These are phyloP conservation scores for Stagonosporopsis chrysanthemi DNA, from an alignment of 2,329 filamentous ascomycete species.

Conservation along the genomic window DNA sequence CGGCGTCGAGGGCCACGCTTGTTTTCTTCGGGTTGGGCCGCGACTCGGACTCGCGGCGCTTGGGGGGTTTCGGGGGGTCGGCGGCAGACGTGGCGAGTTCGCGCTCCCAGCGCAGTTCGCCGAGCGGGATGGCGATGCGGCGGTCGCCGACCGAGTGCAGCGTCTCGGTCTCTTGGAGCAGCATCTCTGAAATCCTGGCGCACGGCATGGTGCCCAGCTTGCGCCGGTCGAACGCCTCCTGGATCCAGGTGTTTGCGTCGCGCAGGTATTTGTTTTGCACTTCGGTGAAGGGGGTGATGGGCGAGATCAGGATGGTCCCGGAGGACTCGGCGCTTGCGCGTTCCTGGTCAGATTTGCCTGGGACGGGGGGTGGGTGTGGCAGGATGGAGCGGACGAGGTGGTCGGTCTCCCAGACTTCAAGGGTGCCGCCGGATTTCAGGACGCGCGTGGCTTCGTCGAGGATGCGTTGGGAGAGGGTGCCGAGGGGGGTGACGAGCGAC, in stretches of 20 bases:
- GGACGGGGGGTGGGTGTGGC: constrained; percentile 72
- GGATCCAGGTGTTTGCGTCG: constrained; percentile 84
- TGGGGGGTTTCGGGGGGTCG: constrained; percentile 23
- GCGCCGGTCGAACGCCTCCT: constrained; percentile 74
- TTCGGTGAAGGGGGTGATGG: constrained; percentile 81
- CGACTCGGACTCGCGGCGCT: constrained; percentile 66
- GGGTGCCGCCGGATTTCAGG: constrained; percentile 75
- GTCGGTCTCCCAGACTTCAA: constrained; percentile 93
- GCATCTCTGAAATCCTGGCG: constrained; percentile 74
- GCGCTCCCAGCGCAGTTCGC: constrained; percentile 86
- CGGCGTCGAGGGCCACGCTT: constrained; percentile 45
- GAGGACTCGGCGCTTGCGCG: constrained; percentile 70
- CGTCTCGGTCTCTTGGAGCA: constrained; percentile 80
- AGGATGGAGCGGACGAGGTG: constrained; percentile 82
- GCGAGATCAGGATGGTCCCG: constrained; percentile 81
- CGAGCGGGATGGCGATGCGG: constrained; percentile 84
- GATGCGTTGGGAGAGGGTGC: constrained; percentile 61
- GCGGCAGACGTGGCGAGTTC: constrained; percentile 59
- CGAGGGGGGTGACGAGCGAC: constrained; percentile 70
- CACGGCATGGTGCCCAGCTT: constrained; percentile 79
- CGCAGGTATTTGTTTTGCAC: constrained; percentile 82
- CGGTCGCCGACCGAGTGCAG: constrained; percentile 75
- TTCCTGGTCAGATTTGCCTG: constrained; percentile 66
- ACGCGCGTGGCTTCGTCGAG: constrained; percentile 79
- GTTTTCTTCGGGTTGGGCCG: constrained; percentile 44